Conservation (phyloP, 768 basidiomycete species). For the Grammothele lineata region DNA sequence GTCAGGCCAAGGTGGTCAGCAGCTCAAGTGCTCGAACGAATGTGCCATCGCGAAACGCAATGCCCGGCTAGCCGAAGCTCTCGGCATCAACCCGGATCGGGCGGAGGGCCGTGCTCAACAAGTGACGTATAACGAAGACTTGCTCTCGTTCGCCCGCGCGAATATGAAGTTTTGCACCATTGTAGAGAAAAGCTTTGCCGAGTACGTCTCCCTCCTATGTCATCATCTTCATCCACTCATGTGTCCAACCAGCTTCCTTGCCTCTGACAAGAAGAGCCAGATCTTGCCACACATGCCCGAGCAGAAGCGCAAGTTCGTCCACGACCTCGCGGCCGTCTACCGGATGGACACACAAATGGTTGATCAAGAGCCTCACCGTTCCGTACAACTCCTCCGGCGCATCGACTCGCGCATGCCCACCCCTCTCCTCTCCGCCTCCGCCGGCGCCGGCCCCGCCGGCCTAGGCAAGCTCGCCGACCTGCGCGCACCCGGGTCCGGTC, state of each 20-base stretch:
- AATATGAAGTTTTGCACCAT: conserved; percentile 64
- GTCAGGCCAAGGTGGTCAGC: conserved; percentile 34
- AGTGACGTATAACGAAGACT: conserved; percentile 57
- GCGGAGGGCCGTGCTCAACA: conserved; percentile 32
- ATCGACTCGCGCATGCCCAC: conserved; percentile 77
- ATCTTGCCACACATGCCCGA: conserved; percentile 80
- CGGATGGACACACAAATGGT: conserved; percentile 83
- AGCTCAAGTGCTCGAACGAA: conserved; percentile 75
- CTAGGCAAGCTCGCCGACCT: conserved; percentile 63
- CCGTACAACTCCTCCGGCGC: conserved; percentile 78
- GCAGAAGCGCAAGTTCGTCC: conserved; percentile 79
- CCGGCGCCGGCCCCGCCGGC: conserved; percentile 25
- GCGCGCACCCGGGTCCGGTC: conserved; percentile 31
- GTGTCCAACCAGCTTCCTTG: conserved; percentile 48
- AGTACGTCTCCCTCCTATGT: conserved; percentile 42
- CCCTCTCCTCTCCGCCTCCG: conserved; percentile 58
- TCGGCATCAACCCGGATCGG: conserved; percentile 70
- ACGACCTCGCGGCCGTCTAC: conserved; percentile 73
- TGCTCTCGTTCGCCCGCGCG: conserved; percentile 54
- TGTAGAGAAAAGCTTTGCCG: conserved; percentile 80
- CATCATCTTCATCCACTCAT: not conserved
- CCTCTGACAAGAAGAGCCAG: conserved; percentile 61
- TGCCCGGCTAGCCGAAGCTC: conserved; percentile 81
- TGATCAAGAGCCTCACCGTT: conserved; percentile 86
- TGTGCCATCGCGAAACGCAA: conserved; percentile 86